phyloP scores from a whole-genome alignment of 139 green algal genomes.

The Closterium sp. region DNA sequence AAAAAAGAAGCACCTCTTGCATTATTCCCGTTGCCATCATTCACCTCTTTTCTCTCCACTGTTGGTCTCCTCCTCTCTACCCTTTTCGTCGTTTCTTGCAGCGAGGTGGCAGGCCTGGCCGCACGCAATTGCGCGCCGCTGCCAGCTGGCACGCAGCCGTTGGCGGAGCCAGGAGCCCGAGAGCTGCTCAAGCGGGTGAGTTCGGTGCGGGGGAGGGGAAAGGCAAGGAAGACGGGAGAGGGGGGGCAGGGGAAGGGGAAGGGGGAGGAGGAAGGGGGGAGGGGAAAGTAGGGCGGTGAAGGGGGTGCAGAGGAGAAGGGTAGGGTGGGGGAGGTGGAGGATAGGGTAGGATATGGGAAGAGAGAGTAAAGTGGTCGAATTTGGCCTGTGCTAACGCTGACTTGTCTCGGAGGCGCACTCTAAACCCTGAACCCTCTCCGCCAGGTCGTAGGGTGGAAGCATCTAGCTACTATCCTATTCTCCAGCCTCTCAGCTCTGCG shows the following conservation, averaged over 20 bases:
- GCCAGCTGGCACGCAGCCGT: neutral
- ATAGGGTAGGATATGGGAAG: no score
- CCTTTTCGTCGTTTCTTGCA: neutral
- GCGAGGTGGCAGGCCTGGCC: neutral
- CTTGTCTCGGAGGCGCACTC: no score
- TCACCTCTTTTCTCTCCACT: no score
- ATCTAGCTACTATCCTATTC: no score
- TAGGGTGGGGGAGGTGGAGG: neutral
- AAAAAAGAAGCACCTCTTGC: no score
- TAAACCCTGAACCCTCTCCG: no score
- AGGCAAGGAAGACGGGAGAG: neutral
- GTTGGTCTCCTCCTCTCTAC: neutral
- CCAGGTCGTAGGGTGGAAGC: no score
- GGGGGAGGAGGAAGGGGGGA: neutral
- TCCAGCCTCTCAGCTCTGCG: no score
- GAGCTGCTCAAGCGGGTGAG: neutral
- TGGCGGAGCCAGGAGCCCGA: neutral
- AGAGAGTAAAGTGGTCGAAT: neutral
- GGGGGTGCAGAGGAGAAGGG: neutral
- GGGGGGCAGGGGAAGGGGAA: neutral
- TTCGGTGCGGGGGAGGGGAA: neutral
- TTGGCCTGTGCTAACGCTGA: no score
- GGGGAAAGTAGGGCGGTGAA: neutral
- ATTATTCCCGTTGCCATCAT: no score
- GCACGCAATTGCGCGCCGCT: constrained; percentile 2